Evolutionary conservation across 2,329 filamentous ascomycete species (phyloP).

Genomic region (Cladophialophora psammophila): DNA sequence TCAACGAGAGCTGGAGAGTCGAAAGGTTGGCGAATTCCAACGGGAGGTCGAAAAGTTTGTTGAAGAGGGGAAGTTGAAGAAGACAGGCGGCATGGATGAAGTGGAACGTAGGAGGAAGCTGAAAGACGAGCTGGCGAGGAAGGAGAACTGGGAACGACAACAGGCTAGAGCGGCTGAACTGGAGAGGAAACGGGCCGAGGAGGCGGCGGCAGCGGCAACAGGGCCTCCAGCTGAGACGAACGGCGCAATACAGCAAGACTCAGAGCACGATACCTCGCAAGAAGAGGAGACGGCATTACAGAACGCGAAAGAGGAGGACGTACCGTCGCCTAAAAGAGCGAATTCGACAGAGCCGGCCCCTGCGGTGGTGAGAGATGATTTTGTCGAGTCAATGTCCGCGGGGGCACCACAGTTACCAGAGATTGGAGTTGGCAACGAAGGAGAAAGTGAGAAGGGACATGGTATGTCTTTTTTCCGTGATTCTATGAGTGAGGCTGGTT

Average conservation of each 20-base stretch:
- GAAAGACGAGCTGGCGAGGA: slow-evolving; percentile 85
- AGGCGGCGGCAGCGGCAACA: slow-evolving; percentile 19
- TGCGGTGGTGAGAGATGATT: slow-evolving; percentile 15
- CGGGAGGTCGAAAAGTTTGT: slow-evolving; percentile 87
- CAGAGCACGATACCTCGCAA: slow-evolving; percentile 26
- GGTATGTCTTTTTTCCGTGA: slow-evolving; percentile 38
- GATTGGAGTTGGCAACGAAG: slow-evolving; percentile 82
- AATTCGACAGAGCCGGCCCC: slow-evolving; percentile 14
- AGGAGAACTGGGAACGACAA: slow-evolving; percentile 70
- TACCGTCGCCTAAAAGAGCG: slow-evolving; percentile 27
- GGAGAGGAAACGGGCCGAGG: slow-evolving; percentile 45
- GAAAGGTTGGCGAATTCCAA: slow-evolving; percentile 77
- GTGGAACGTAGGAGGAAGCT: slow-evolving; percentile 82
- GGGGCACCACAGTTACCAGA: slow-evolving; percentile 43
- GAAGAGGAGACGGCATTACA: slow-evolving; percentile 34
- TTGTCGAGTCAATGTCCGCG: slow-evolving; percentile 15
- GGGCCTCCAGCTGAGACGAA: slow-evolving; percentile 24
- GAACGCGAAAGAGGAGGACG: slow-evolving; percentile 31
- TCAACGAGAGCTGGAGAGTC: slow-evolving; percentile 83
- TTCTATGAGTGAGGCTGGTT: slow-evolving; percentile 20
- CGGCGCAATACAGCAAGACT: slow-evolving; percentile 1
- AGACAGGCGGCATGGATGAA: slow-evolving; percentile 94
- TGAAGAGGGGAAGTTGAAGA: slow-evolving; percentile 89
- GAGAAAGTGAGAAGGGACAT: slow-evolving; percentile 77
- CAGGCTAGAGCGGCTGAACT: slow-evolving; percentile 60